Percentiles rank a stretch among this genome's conserved stretches.
phyloP scores from a whole-genome alignment of 495 filamentous ascomycete genomes.

The Penicillium soppii region DNA sequence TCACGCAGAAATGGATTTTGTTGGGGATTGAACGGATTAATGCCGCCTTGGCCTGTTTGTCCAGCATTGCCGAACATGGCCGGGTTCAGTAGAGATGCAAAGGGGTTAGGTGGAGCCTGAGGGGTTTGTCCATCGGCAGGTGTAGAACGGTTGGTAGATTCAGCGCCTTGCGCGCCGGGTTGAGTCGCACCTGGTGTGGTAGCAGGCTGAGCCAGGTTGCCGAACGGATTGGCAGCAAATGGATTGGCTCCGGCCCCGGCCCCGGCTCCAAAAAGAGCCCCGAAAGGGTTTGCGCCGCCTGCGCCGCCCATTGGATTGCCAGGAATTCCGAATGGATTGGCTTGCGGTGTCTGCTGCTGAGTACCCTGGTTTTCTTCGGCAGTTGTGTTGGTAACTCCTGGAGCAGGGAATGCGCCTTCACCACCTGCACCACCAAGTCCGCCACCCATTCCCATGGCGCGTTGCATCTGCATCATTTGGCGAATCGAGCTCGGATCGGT shows the following conservation, averaged over 20 bases:
- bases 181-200: conserved; percentile 22
- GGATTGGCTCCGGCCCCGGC: conserved; percentile 45
- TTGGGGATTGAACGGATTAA: conserved; percentile 49
- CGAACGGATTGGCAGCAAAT: conserved; percentile 36
- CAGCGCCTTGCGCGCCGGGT: conserved; percentile 17
- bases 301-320: conserved; percentile 22
- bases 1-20: conserved; percentile 50
- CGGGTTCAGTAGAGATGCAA: conserved; percentile 51
- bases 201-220: conserved; percentile 24
- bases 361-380: conserved; percentile 40
- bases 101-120: conserved; percentile 49
- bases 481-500: conserved; percentile 86
- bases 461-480: conserved; percentile 75
- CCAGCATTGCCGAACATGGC: conserved; percentile 32
- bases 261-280: conserved; percentile 61
- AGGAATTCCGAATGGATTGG: conserved; percentile 39
- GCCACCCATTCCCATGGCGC: conserved; percentile 59
- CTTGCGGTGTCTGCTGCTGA: conserved; percentile 37
- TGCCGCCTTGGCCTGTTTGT: conserved; percentile 28
- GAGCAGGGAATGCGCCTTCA: conserved; percentile 72
- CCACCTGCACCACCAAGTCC: conserved; percentile 45
- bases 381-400: conserved; percentile 79
- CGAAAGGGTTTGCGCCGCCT: conserved; percentile 65
- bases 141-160: conserved; percentile 25
- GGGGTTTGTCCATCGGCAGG: conserved; percentile 27